Conservation (phyloP, 139 green algal genomes). For the Tetraselmis chui region DNA sequence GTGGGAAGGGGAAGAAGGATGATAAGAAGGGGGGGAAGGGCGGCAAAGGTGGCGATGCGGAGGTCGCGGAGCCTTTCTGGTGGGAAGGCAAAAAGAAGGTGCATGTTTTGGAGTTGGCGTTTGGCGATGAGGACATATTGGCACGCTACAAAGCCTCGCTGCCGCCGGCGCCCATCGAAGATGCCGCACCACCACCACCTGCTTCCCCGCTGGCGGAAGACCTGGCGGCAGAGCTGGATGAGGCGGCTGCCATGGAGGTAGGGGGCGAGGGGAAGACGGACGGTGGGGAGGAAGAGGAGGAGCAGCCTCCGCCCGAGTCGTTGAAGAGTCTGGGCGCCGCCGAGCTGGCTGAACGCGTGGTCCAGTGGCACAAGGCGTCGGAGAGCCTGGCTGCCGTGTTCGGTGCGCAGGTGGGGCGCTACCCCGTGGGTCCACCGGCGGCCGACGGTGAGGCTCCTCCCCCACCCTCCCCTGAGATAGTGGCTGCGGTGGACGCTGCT, state of each 20-base stretch:
- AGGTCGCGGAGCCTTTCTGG: not conserved
- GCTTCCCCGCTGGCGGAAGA: not conserved
- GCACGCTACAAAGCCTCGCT: not conserved
- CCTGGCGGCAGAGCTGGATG: conserved; percentile 4
- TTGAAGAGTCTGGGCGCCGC: not conserved
- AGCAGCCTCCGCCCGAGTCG: not conserved
- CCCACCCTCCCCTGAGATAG: not conserved
- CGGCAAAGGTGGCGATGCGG: not conserved
- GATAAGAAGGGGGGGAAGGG: not conserved
- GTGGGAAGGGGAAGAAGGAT: conserved; percentile 3
- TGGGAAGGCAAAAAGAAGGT: conserved; percentile 7
- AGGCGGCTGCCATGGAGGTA: conserved; percentile 1
- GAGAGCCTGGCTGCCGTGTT: not conserved
- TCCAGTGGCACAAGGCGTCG: not conserved
- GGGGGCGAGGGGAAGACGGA: not conserved
- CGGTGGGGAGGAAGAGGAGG: not conserved
- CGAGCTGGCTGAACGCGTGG: conserved; percentile 8
- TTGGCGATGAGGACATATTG: not conserved
- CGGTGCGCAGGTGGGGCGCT: not conserved
- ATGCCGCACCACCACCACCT: not conserved
- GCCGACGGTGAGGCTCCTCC: not conserved
- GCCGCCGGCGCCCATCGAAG: not conserved
- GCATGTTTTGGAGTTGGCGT: not conserved
- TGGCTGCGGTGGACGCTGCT: not conserved
- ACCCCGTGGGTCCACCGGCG: not conserved